Conservation (phyloP, 805 yeast species). For the Metschnikowia similis region DNA sequence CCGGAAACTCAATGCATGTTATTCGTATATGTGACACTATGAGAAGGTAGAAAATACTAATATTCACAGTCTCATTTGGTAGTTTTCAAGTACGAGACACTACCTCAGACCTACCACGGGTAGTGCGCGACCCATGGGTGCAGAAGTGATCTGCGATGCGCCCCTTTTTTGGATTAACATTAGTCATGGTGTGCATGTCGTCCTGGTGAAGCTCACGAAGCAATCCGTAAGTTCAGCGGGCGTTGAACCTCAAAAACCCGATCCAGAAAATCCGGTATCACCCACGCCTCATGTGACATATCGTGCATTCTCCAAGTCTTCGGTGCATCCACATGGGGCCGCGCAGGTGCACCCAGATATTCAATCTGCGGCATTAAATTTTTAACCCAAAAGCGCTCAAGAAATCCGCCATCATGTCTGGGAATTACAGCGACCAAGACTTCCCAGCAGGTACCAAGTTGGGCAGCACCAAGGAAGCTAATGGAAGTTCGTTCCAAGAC, state of each 20-base stretch:
- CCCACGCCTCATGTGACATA: background rate
- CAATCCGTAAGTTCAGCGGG: too few species aligned
- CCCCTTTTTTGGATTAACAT: too few species aligned
- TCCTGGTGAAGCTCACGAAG: too few species aligned
- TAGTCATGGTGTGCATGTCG: too few species aligned
- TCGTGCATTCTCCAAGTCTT: background rate
- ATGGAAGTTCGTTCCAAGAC: background rate
- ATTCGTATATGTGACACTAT: background rate
- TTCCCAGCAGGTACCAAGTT: background rate
- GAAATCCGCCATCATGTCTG: background rate
- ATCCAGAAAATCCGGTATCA: background rate
- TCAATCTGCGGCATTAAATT: constrained; percentile 1
- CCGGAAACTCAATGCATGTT: background rate
- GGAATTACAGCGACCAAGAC: background rate
- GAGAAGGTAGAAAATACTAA: background rate
- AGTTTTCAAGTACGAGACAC: too few species aligned
- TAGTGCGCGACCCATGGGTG: too few species aligned
- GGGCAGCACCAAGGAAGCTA: background rate
- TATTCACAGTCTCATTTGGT: background rate
- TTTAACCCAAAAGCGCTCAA: background rate
- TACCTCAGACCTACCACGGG: too few species aligned
- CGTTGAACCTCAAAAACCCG: too few species aligned
- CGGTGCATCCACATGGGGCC: background rate
- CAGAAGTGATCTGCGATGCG: too few species aligned
- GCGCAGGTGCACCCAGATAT: constrained; percentile 1